These are phyloP conservation scores for Malus domestica DNA, from an alignment of 306 rosid species.

Conservation along the genomic window ASM211411v1 NC_041803.1:14824501-14825000, in stretches of 20 bases:
- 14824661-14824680: too few species aligned
- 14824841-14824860: conserved; percentile 8
- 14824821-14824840: conserved; percentile 1
- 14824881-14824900: neutral
- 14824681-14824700: too few species aligned
- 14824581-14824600: conserved; percentile 81
- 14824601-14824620: neutral
- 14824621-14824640: neutral
- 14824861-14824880: conserved; percentile 21
- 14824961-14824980: neutral
- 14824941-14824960: neutral
- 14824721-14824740: too few species aligned
- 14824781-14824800: neutral
- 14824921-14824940: neutral
- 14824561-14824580: conserved; percentile 85
- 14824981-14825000: neutral
- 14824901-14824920: neutral
- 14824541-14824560: conserved; percentile 67
- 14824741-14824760: neutral
- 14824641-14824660: too few species aligned
- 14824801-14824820: conserved; percentile 15
- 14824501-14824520: conserved; percentile 47
- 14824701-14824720: too few species aligned
- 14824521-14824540: conserved; percentile 85
- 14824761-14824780: neutral